A percentile compares a stretch with the other conserved stretches of the same genome.
These are phyloP conservation scores for Magnusiomyces sp. DNA, from an alignment of 1,139 yeast species.

Conservation along the genomic window DNA sequence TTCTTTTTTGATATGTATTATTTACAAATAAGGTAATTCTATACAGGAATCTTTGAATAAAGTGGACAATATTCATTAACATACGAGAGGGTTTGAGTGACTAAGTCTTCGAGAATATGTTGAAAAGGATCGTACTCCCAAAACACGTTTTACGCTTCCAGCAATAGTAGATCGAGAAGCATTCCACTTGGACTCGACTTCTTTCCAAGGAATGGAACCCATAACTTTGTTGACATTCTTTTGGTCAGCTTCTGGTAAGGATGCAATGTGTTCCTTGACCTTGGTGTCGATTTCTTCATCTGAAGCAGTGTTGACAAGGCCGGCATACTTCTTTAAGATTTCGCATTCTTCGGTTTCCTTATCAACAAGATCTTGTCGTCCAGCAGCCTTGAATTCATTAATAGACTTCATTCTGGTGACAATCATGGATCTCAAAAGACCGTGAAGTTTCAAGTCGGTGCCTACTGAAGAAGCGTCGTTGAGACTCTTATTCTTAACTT, in stretches of 20 bases:
- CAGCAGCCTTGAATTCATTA: slow-evolving; percentile 41
- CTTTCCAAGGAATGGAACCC: slow-evolving; percentile 42
- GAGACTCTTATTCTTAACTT: slow-evolving; percentile 53
- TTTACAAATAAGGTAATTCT: slow-evolving; percentile 2
- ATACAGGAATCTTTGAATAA: slow-evolving; percentile 5
- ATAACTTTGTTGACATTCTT: slow-evolving; percentile 37
- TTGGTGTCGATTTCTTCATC: slow-evolving; percentile 41
- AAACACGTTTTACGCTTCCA: slow-evolving; percentile 23
- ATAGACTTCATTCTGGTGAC: slow-evolving; percentile 49
- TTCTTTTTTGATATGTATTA: no score
- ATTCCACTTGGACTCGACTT: slow-evolving; percentile 45
- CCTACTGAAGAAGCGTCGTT: slow-evolving; percentile 39
- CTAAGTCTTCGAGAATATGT: slow-evolving; percentile 18
- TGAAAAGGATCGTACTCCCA: slow-evolving; percentile 19
- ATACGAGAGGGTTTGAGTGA: slow-evolving; percentile 49
- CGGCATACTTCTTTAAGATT: slow-evolving; percentile 39
- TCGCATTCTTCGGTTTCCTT: slow-evolving; percentile 46
- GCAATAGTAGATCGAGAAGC: slow-evolving; percentile 36
- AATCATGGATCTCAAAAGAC: slow-evolving; percentile 42
- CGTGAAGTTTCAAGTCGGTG: slow-evolving; percentile 43
- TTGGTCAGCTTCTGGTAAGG: slow-evolving; percentile 25
- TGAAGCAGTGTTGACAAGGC: slow-evolving; percentile 43
- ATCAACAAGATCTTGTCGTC: slow-evolving; percentile 48
- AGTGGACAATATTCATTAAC: slow-evolving; percentile 22
- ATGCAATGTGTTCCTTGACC: slow-evolving; percentile 33